Conservation (phyloP, 2,329 filamentous ascomycete species). For the Paramyrothecium roridum region DNA sequence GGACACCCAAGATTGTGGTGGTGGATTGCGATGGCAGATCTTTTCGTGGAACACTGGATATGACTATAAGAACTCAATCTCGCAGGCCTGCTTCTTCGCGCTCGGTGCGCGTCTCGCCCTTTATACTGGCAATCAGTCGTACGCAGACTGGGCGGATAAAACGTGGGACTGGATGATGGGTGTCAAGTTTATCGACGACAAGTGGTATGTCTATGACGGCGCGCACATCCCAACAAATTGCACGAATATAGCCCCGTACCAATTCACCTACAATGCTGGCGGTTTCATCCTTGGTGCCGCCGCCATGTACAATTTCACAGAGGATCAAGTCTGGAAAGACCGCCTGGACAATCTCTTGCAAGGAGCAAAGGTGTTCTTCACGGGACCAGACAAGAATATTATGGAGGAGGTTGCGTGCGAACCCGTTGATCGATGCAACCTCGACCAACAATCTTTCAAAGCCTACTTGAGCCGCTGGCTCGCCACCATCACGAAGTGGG, state of each 20-base stretch:
- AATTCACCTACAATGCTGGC: conserved; percentile 70
- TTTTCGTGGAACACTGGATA: conserved; percentile 80
- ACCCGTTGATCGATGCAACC: conserved; percentile 55
- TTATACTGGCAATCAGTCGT: conserved; percentile 75
- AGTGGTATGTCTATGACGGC: conserved; percentile 63
- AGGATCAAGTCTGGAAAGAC: conserved; percentile 51
- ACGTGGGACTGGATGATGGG: conserved; percentile 67
- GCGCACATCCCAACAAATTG: conserved; percentile 56
- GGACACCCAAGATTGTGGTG: conserved; percentile 67
- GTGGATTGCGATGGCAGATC: conserved; percentile 82
- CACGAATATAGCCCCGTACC: conserved; percentile 53
- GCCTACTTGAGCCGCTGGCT: conserved; percentile 61
- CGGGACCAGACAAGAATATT: conserved; percentile 45
- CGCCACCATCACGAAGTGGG: conserved; percentile 60
- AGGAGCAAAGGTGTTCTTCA: conserved; percentile 53
- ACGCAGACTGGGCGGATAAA: conserved; percentile 72
- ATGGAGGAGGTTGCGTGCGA: conserved; percentile 69
- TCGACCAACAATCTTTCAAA: conserved; percentile 63
- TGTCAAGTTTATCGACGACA: conserved; percentile 55
- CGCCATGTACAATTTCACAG: conserved; percentile 65
- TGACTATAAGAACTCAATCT: conserved; percentile 70
- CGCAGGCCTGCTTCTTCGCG: conserved; percentile 61
- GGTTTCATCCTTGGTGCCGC: conserved; percentile 64
- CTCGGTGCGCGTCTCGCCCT: conserved; percentile 65
- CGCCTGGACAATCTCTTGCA: conserved; percentile 55